phyloP scores from a whole-genome alignment of 2,329 filamentous ascomycete species.

The Cyphellophora attinorum region DNA sequence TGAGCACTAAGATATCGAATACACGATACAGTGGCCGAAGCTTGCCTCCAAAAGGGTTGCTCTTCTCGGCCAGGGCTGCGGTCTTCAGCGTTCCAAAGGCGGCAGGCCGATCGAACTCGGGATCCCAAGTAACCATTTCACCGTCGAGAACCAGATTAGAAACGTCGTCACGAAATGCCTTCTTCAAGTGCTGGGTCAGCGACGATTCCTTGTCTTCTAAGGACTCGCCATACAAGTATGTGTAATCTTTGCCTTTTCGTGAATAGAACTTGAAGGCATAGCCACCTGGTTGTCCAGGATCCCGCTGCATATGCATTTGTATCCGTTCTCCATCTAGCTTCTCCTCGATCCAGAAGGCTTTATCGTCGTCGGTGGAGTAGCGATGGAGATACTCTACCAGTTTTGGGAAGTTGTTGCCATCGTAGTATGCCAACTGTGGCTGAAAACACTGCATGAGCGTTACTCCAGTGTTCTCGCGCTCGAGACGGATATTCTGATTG shows the following conservation, averaged over 20 bases:
- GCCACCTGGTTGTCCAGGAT: constrained; percentile 58
- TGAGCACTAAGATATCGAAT: constrained; percentile 87
- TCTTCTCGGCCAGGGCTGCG: constrained; percentile 70
- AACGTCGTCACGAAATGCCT: constrained; percentile 68
- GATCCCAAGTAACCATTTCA: constrained; percentile 98
- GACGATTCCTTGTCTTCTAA: constrained; percentile 66
- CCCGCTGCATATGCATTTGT: constrained; percentile 83
- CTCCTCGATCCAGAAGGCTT: constrained; percentile 92
- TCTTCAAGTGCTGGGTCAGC: constrained; percentile 67
- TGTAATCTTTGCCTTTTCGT: constrained; percentile 91
- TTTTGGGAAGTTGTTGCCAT: constrained; percentile 70
- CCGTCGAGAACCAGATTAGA: constrained; percentile 86
- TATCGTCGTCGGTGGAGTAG: constrained; percentile 51
- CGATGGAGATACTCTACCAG: constrained; percentile 62
- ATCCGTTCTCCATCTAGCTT: constrained; percentile 95
- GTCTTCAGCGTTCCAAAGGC: constrained; percentile 91
- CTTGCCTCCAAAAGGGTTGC: constrained; percentile 57
- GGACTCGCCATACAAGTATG: constrained; percentile 77
- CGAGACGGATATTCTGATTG: constrained; percentile 62
- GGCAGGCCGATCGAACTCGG: constrained; percentile 70
- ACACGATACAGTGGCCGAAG: constrained; percentile 71
- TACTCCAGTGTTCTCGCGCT: constrained; percentile 65
- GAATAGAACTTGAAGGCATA: constrained; percentile 83
- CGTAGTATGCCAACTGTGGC: constrained; percentile 87
- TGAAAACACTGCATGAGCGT: constrained; percentile 91